Conservation (phyloP, 331 rosid species). For the Ulmus americana region DNA sequence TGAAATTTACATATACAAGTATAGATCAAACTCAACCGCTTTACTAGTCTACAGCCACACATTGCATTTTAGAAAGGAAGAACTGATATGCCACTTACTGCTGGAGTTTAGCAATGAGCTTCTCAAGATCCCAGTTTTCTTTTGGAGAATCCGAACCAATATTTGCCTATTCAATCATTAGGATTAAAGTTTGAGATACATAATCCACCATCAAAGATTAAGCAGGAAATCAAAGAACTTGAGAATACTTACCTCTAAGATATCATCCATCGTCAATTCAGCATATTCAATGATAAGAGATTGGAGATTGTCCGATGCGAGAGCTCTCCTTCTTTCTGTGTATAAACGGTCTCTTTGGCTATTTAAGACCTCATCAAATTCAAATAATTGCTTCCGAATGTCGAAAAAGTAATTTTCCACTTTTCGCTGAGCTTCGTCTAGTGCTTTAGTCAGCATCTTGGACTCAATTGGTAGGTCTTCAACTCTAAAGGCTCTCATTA, state of each 20-base stretch:
- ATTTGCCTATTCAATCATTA: slow-evolving; percentile 62
- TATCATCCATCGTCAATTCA: slow-evolving; percentile 93
- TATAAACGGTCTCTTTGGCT: slow-evolving; percentile 95
- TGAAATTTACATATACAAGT: not conserved
- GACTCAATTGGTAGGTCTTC: slow-evolving; percentile 97
- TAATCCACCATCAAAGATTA: slow-evolving; percentile 11
- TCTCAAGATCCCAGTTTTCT: slow-evolving; percentile 92
- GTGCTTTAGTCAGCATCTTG: slow-evolving; percentile 94
- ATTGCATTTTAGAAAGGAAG: not conserved
- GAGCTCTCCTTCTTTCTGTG: slow-evolving; percentile 94
- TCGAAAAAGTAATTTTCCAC: slow-evolving; percentile 95
- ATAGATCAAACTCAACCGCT: not conserved
- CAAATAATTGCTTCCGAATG: slow-evolving; percentile 91
- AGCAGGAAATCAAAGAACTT: slow-evolving; percentile 4
- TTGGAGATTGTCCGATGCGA: slow-evolving; percentile 70
- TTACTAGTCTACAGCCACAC: not conserved
- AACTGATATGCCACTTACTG: slow-evolving; percentile 61
- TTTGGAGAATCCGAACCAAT: slow-evolving; percentile 74
- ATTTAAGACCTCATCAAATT: slow-evolving; percentile 87
- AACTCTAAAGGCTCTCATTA: slow-evolving; percentile 93
- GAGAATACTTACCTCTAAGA: slow-evolving; percentile 48
- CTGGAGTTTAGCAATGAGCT: slow-evolving; percentile 81
- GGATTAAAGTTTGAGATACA: not conserved
- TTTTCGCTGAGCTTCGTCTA: slow-evolving; percentile 96
- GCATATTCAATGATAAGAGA: slow-evolving; percentile 89